Evolutionary conservation across 371 early-diverging fungal species (phyloP).

Genomic region (Actinomortierella wolfii): DNA sequence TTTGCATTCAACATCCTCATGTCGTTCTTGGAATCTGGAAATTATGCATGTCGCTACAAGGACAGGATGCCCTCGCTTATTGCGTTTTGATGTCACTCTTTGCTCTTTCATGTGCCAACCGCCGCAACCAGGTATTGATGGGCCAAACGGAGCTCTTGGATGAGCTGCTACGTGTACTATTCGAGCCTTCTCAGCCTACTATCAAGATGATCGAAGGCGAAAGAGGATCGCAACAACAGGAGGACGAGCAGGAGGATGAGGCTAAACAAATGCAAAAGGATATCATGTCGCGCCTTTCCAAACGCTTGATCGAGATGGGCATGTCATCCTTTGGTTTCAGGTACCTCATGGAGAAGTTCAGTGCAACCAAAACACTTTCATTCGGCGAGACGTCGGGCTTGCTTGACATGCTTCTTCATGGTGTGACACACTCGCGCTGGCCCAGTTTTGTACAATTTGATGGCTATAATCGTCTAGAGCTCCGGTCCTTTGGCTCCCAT

Average conservation of each 20-base stretch:
- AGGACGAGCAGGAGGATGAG: slow-evolving; percentile 9
- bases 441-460: slow-evolving; percentile 74
- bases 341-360: slow-evolving; percentile 62
- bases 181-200: slow-evolving; percentile 24
- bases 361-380: slow-evolving; percentile 42
- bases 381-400: slow-evolving; percentile 47
- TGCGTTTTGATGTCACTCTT: slow-evolving; percentile 55
- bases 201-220: slow-evolving; percentile 18
- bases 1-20: slow-evolving; percentile 58
- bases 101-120: slow-evolving; percentile 56
- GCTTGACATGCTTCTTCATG: slow-evolving; percentile 65
- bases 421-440: slow-evolving; percentile 63
- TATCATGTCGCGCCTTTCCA: slow-evolving; percentile 55
- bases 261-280: slow-evolving; percentile 6
- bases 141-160: slow-evolving; percentile 63
- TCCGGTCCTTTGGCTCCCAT: slow-evolving; percentile 42
- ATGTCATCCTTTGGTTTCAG: slow-evolving; percentile 60
- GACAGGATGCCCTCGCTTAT: slow-evolving; percentile 48
- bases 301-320: slow-evolving; percentile 68
- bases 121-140: slow-evolving; percentile 68
- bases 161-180: slow-evolving; percentile 55
- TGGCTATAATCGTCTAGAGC: slow-evolving; percentile 52
- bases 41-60: slow-evolving; percentile 50
- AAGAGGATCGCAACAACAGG: slow-evolving; percentile 16
- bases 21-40: slow-evolving; percentile 58